phyloP scores from a whole-genome alignment of 495 filamentous ascomycete species.

The Penicillium waksmanii region DNA sequence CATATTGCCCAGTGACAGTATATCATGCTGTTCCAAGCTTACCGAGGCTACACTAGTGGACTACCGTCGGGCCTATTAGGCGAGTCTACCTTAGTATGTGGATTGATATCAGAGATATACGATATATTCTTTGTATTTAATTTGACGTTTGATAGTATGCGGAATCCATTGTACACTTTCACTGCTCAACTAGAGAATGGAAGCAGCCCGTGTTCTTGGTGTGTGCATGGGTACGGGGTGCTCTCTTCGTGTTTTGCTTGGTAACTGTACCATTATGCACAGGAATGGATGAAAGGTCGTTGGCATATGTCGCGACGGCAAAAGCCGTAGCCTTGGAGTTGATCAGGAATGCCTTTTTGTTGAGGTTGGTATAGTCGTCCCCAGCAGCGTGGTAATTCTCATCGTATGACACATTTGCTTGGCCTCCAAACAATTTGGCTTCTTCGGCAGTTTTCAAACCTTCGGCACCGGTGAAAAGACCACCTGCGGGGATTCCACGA shows the following conservation, averaged over 20 bases:
- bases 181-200: conserved; percentile 27
- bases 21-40: no score
- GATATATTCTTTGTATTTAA: no score
- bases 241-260: conserved; percentile 16
- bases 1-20: no score
- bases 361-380: conserved; percentile 64
- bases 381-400: conserved; percentile 63
- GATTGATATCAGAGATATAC: no score
- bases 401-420: conserved; percentile 62
- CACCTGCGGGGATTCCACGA: conserved; percentile 64
- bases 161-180: no score
- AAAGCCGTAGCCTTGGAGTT: conserved; percentile 66
- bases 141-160: no score
- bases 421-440: conserved; percentile 60
- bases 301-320: conserved; percentile 64
- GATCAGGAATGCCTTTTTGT: conserved; percentile 59
- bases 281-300: conserved; percentile 53
- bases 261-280: conserved; percentile 13
- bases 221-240: conserved; percentile 21
- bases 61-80: no score
- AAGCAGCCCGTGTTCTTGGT: conserved; percentile 26
- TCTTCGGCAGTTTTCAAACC: conserved; percentile 63
- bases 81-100: no score
- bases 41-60: no score
- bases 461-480: conserved; percentile 73